Conservation (phyloP, 331 rosid species). For the Malus hybrid region DNA sequence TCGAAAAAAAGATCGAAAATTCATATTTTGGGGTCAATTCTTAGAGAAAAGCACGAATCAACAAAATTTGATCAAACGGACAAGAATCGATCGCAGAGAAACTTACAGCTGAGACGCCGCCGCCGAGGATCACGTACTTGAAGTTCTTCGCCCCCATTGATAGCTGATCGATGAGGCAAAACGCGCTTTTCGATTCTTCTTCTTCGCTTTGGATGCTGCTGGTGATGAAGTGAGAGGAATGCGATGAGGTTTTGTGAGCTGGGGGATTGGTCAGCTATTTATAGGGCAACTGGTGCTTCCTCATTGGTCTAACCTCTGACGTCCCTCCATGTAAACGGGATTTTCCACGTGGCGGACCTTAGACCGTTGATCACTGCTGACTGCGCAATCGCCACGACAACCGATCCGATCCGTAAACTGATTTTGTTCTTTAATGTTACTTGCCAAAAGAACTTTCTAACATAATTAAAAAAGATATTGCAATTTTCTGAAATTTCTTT, state of each 20-base stretch:
- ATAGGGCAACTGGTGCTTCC: background rate
- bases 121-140: constrained; percentile 83
- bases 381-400: constrained; percentile 12
- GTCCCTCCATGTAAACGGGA: constrained; percentile 15
- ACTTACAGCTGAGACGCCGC: constrained; percentile 95
- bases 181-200: background rate
- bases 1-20: background rate
- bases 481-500: too few relatives aligned
- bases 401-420: background rate
- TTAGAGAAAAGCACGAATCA: background rate
- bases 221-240: background rate
- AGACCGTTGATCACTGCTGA: constrained; percentile 12
- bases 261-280: constrained; percentile 15
- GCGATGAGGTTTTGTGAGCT: background rate
- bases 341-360: constrained; percentile 34
- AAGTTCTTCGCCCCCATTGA: constrained; percentile 65
- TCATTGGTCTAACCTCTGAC: constrained; percentile 13
- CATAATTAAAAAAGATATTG: too few relatives aligned
- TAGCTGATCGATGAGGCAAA: constrained; percentile 3
- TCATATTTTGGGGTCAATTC: background rate
- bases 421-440: background rate
- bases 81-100: background rate
- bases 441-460: too few relatives aligned
- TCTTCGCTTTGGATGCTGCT: background rate
- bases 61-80: background rate